Evolutionary conservation across 2,329 filamentous ascomycete species (phyloP).

Genomic region (Aspergillus sp.): DNA sequence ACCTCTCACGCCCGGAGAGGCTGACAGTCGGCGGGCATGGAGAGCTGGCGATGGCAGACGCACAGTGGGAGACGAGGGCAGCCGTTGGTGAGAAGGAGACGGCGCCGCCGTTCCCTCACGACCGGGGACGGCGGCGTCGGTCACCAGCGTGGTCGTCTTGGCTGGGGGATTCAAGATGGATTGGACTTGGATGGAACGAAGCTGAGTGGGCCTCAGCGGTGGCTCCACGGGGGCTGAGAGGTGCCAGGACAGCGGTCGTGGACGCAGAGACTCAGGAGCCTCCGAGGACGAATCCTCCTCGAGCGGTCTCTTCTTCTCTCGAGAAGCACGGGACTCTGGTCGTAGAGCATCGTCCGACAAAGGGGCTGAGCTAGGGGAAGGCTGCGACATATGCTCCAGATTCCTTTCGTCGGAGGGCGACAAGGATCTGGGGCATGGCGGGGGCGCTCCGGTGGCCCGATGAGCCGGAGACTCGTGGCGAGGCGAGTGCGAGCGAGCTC

Average conservation of each 20-base stretch:
- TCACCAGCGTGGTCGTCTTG: slow-evolving; percentile 18
- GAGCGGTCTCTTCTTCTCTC: slow-evolving; percentile 23
- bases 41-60: slow-evolving; percentile 21
- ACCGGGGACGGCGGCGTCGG: slow-evolving; percentile 9
- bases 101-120: slow-evolving; percentile 22
- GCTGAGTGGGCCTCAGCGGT: slow-evolving; percentile 27
- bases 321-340: slow-evolving; percentile 17
- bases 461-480: slow-evolving; percentile 30
- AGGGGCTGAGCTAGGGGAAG: slow-evolving; percentile 27
- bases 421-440: slow-evolving; percentile 36
- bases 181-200: slow-evolving; percentile 40
- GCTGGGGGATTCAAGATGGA: slow-evolving; percentile 39
- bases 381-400: slow-evolving; percentile 40
- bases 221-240: slow-evolving; percentile 35
- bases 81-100: slow-evolving; percentile 21
- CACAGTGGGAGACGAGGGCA: slow-evolving; percentile 28
- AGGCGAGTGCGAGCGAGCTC: slow-evolving; percentile 38
- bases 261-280: slow-evolving; percentile 24
- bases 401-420: slow-evolving; percentile 27
- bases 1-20: slow-evolving; percentile 30
- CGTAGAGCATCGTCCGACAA: slow-evolving; percentile 27
- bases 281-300: slow-evolving; percentile 17
- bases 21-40: slow-evolving; percentile 25
- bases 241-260: slow-evolving; percentile 35
- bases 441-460: slow-evolving; percentile 37